Evolutionary conservation across 179 eudicot species (phyloP).

Genomic region (Beta macrorhiza): DNA sequence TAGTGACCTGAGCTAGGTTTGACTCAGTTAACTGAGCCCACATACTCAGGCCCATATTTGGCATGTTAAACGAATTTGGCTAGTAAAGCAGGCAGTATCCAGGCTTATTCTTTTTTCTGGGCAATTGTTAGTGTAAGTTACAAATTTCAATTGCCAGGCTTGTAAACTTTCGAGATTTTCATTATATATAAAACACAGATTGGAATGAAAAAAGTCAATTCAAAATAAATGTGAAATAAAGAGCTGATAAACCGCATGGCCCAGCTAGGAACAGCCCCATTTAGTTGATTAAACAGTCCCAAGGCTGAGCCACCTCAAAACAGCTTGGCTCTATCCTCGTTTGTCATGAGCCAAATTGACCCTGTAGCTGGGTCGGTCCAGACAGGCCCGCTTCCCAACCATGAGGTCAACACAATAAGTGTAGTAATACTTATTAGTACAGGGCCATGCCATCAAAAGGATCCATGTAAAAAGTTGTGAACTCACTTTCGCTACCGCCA

Average conservation of each 20-base stretch:
- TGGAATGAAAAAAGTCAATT: neutral
- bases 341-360: neutral
- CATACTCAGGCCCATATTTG: neutral
- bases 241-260: neutral
- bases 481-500: constrained; percentile 57
- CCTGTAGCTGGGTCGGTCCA: neutral
- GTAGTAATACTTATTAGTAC: neutral
- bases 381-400: neutral
- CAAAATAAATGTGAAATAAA: neutral
- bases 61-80: neutral
- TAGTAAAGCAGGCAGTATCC: neutral
- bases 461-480: constrained; percentile 5
- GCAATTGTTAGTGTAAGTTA: neutral
- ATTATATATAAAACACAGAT: neutral
- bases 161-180: neutral
- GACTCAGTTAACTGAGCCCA: neutral
- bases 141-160: neutral
- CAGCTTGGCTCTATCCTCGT: neutral
- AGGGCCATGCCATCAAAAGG: constrained; percentile 4
- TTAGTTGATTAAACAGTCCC: neutral
- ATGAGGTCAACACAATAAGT: neutral
- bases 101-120: neutral
- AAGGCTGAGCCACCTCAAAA: neutral
- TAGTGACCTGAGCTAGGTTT: neutral
- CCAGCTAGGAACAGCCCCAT: neutral